These are phyloP conservation scores for Kwoniella pini DNA, from an alignment of 768 basidiomycete genomes.

Conservation along the genomic window DNA sequence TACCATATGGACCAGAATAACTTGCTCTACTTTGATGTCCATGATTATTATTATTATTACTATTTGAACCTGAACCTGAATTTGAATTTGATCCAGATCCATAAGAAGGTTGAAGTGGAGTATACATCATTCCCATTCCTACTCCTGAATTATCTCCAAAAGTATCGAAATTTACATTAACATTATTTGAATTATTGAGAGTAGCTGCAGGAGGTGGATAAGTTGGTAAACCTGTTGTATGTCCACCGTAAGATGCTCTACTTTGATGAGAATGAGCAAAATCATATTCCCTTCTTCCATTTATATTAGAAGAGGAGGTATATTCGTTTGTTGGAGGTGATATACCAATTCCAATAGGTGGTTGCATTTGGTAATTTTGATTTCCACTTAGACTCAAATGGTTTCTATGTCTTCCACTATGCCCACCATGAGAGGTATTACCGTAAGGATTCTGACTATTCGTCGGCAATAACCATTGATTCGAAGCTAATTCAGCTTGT, in stretches of 20 bases:
- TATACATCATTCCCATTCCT: conserved; percentile 42
- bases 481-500: conserved; percentile 65
- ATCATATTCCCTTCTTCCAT: conserved; percentile 31
- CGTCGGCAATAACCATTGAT: conserved; percentile 14
- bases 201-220: conserved; percentile 46
- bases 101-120: conserved; percentile 38
- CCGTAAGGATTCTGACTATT: not conserved
- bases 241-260: conserved; percentile 4
- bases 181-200: not conserved
- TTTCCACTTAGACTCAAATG: conserved; percentile 14
- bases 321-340: conserved; percentile 21
- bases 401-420: conserved; percentile 17
- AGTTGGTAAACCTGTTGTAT: conserved; percentile 27
- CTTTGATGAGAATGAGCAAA: conserved; percentile 14
- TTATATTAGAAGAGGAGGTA: not conserved
- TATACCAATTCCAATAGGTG: conserved; percentile 36
- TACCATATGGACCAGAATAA: conserved; percentile 43
- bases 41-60: not conserved
- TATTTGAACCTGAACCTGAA: not conserved
- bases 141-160: conserved; percentile 26
- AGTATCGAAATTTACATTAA: conserved; percentile 28
- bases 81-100: not conserved
- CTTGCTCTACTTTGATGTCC: conserved; percentile 41
- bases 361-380: conserved; percentile 44
- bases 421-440: conserved; percentile 8